These are phyloP conservation scores for Colletotrichum lentis DNA, from an alignment of 2,329 filamentous ascomycete genomes.

Conservation along the genomic window DNA sequence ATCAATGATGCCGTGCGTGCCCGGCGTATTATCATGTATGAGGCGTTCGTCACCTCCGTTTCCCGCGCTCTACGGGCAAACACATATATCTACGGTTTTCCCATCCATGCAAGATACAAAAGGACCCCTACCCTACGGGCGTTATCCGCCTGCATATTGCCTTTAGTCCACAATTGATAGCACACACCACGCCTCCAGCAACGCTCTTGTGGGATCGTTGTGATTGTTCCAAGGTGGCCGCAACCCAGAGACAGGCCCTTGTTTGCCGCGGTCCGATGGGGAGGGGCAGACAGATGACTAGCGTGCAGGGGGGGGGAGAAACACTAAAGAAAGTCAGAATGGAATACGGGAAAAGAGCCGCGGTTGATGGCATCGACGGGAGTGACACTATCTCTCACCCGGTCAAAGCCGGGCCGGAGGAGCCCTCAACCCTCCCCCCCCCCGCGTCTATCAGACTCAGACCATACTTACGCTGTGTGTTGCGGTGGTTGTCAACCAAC, in stretches of 20 bases:
- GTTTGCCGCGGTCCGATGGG: slow-evolving; percentile 16
- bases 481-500: not conserved
- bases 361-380: slow-evolving; percentile 18
- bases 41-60: too few relatives aligned
- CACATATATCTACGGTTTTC: slow-evolving; percentile 23
- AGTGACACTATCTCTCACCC: slow-evolving; percentile 3
- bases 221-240: too few relatives aligned
- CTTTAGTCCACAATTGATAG: slow-evolving; percentile 35
- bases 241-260: slow-evolving; percentile 14
- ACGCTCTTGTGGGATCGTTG: slow-evolving; percentile 8
- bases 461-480: too few relatives aligned
- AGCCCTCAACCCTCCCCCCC: slow-evolving; percentile 6
- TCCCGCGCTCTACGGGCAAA: slow-evolving; percentile 2
- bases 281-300: slow-evolving; percentile 7
- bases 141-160: slow-evolving; percentile 6
- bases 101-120: not conserved
- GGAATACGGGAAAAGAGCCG: slow-evolving; percentile 13
- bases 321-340: not conserved
- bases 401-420: slow-evolving; percentile 34
- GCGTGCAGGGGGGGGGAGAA: not conserved
- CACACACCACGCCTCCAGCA: not conserved
- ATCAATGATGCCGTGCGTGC: too few relatives aligned
- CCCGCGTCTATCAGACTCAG: too few relatives aligned
- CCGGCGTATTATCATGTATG: too few relatives aligned
- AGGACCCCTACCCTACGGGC: slow-evolving; percentile 11